Base-by-base conservation (phyloP, 1,139 yeast genomes). In the Debaryomyces robertsiae region DNA sequence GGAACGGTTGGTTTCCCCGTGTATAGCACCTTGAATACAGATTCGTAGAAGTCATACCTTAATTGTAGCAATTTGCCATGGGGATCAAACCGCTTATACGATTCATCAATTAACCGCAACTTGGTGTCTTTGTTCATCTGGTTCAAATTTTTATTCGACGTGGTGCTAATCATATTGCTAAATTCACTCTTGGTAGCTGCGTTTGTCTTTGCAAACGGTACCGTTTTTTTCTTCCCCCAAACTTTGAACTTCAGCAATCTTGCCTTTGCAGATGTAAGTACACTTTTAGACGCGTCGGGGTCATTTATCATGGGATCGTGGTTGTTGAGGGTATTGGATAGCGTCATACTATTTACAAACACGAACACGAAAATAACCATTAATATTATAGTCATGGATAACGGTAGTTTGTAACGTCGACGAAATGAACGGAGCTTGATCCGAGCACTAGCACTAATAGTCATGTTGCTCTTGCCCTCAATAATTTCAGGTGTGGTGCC, bases 1-100 rank as follows among this genome's bases (percentile, higher is more conserved):
- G 55, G 52, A 3, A 67, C 54, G 9, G 52, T 45, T 2, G 81
- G 81, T 46, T 62, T 63, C 6, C 74, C 75, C 9, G 61, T 51
- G 40, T 65, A 56, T 39, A 75, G 52, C 3, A 61, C 58, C 6
- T 61, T 57, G 47, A 76, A 73, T 6, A 75, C 65, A 3, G 47
- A 43, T 23, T 59, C 58, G 47, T 61, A 69, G 48, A 68, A 75
- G 16, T 50, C 49, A 44, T 62, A 62, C 13, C 68, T 68, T 27
- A 49, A 39, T 31, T 53, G 42, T 41, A 53, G 45, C 15, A 47
- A 41, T 6, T 40, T 40, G 33, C 46, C 37, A n/a, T 46, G 37
- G 3, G 49, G 51, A 30, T 52, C 54, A 13, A 38, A 14, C 19
- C 44, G 41, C 31, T 38, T 37, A 30, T 50, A 42, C n/a, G 40